phyloP scores from a whole-genome alignment of 768 basidiomycete species.

The Lentinula detonsa region DNA sequence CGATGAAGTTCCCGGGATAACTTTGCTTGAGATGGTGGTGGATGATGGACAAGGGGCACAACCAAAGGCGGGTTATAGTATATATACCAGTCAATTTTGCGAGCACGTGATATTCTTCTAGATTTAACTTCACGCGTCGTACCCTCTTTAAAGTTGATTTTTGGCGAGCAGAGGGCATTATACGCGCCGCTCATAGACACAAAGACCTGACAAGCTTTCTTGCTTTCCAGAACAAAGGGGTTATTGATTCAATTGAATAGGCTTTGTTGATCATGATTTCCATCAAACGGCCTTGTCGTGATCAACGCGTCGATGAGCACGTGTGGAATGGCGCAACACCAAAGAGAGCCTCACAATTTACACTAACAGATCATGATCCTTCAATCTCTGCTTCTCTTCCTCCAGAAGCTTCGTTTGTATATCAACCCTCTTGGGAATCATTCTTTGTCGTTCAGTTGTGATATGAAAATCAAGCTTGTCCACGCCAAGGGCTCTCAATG shows the following conservation, averaged over 20 bases:
- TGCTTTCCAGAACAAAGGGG: too few species aligned
- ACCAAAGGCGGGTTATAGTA: conserved; percentile 14
- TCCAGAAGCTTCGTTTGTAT: conserved; percentile 43
- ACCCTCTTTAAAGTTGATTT: neutral
- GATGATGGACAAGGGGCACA: conserved; percentile 16
- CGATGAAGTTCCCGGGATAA: conserved; percentile 3
- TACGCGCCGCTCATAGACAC: too few species aligned
- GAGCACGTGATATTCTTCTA: neutral
- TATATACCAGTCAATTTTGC: conserved; percentile 2
- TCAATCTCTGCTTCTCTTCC: conserved; percentile 39
- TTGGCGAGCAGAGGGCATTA: too few species aligned
- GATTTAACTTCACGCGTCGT: neutral
- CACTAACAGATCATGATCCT: neutral
- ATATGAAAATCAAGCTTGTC: conserved; percentile 39
- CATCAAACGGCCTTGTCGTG: neutral
- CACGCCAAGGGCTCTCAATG: conserved; percentile 44
- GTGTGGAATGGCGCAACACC: neutral
- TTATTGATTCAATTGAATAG: neutral
- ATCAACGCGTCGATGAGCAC: neutral
- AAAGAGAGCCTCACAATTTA: neutral
- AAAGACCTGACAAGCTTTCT: too few species aligned
- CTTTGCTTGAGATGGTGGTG: conserved; percentile 17
- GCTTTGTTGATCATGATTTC: neutral
- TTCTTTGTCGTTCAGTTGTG: conserved; percentile 36
- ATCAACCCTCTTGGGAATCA: conserved; percentile 41